Evolutionary conservation across 345 rosid species (phyloP).

Genomic region (Toxicodendron radicans): DNA sequence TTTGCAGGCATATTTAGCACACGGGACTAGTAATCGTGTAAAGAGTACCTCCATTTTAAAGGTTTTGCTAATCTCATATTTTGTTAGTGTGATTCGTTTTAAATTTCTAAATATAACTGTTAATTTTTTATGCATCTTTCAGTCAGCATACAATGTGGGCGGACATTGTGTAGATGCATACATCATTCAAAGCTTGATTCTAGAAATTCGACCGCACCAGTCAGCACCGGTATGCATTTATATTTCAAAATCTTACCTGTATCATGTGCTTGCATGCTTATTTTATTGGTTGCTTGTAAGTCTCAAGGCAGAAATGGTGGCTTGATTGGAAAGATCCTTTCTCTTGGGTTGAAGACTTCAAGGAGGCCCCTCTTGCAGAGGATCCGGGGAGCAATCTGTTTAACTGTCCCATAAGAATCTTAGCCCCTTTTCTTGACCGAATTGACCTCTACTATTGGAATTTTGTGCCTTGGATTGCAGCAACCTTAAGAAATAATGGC

Average conservation of each 20-base stretch:
- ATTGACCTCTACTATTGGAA: neutral
- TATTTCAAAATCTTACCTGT: neutral
- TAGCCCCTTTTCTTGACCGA: neutral
- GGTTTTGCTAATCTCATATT: slow-evolving; percentile 32
- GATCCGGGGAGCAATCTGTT: neutral
- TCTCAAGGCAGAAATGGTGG: neutral
- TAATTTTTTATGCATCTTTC: slow-evolving; percentile 18
- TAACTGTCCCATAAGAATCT: no score
- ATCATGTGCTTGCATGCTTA: neutral
- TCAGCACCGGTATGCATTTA: slow-evolving; percentile 55
- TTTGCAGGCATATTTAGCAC: slow-evolving; percentile 81
- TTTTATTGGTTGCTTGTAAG: neutral
- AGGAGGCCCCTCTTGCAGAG: neutral
- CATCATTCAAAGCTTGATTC: slow-evolving; percentile 61
- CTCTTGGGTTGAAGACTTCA: neutral
- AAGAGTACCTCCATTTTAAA: slow-evolving; percentile 55
- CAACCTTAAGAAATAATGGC: neutral
- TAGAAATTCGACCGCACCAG: slow-evolving; percentile 67
- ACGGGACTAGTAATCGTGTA: slow-evolving; percentile 53
- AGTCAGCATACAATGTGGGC: slow-evolving; percentile 85
- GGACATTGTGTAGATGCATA: slow-evolving; percentile 64
- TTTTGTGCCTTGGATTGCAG: no score
- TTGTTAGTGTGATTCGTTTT: neutral
- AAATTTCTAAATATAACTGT: neutral
- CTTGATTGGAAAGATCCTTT: neutral